Percentiles rank a stretch among this genome's conserved stretches.
Evolutionary conservation across 2,329 filamentous ascomycete species (phyloP).

Genomic region (Fusarium sublunatum): DNA sequence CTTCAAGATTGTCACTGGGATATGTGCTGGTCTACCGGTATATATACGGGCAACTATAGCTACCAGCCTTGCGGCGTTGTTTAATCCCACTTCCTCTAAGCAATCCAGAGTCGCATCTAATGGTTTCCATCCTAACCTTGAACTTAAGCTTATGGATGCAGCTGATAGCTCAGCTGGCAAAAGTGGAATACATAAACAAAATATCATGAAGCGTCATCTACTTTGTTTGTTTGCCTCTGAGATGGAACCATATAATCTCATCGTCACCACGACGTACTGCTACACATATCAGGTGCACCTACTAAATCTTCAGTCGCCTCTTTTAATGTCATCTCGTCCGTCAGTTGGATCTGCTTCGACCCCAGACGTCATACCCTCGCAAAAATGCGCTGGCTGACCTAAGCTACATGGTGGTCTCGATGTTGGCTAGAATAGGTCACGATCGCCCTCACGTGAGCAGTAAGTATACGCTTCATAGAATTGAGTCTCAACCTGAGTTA

Average conservation of each 20-base stretch:
- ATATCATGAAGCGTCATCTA: background rate
- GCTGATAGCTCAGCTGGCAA: background rate
- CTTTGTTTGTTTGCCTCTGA: rapidly evolving
- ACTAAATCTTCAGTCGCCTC: background rate
- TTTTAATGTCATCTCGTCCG: background rate
- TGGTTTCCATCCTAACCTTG: slow-evolving; percentile 9
- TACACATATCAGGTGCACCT: background rate
- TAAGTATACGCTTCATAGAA: background rate
- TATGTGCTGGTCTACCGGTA: background rate
- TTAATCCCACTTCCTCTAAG: background rate
- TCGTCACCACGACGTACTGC: background rate
- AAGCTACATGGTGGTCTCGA: background rate
- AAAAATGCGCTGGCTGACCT: background rate
- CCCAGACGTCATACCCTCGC: background rate
- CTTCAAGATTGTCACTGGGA: background rate
- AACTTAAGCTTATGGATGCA: slow-evolving; percentile 20
- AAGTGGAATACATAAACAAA: background rate
- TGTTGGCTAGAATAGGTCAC: background rate
- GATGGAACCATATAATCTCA: background rate
- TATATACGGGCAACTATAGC: background rate
- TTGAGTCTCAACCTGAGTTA: too few species aligned
- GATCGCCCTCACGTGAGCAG: background rate
- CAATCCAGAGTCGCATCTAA: background rate
- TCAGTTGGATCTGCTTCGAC: background rate
- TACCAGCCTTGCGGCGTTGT: background rate